Evolutionary conservation across 768 basidiomycete species (phyloP).

Genomic region (Tubosaeta sp.): DNA sequence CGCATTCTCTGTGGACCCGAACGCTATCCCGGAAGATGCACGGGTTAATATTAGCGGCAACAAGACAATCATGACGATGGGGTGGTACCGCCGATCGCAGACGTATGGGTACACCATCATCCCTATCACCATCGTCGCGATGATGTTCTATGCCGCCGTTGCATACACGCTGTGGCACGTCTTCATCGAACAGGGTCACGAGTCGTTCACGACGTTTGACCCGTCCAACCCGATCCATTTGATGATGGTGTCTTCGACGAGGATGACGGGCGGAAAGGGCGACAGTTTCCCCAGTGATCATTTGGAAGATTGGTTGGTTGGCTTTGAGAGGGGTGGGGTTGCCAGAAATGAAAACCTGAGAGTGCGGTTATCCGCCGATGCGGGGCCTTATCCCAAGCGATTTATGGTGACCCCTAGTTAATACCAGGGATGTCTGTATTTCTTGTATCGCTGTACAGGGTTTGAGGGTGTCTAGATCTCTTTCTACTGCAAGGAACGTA

Average conservation of each 20-base stretch:
- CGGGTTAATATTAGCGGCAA: background rate
- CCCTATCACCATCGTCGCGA: background rate
- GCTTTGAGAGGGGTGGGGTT: background rate
- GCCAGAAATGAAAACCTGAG: background rate
- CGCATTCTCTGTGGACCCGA: background rate
- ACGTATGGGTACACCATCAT: constrained; percentile 1
- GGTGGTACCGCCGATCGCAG: background rate
- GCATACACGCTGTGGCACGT: background rate
- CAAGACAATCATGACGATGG: background rate
- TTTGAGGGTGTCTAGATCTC: no score
- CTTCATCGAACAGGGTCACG: background rate
- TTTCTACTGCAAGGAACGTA: no score
- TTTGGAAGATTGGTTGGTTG: background rate
- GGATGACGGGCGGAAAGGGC: background rate
- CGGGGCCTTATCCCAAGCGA: background rate
- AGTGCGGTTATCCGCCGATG: background rate
- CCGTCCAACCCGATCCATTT: constrained; percentile 2
- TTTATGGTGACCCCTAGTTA: background rate
- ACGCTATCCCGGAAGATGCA: background rate
- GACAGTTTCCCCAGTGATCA: background rate
- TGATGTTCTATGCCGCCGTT: background rate
- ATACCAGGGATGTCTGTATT: no score
- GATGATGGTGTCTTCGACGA: background rate
- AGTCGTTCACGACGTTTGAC: background rate
- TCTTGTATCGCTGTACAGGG: no score